Percentiles rank a stretch among this genome's conserved stretches.
These are phyloP conservation scores for Trichophyton verrucosum DNA, from an alignment of 2,329 filamentous ascomycete species.

Conservation along the genomic window DNA sequence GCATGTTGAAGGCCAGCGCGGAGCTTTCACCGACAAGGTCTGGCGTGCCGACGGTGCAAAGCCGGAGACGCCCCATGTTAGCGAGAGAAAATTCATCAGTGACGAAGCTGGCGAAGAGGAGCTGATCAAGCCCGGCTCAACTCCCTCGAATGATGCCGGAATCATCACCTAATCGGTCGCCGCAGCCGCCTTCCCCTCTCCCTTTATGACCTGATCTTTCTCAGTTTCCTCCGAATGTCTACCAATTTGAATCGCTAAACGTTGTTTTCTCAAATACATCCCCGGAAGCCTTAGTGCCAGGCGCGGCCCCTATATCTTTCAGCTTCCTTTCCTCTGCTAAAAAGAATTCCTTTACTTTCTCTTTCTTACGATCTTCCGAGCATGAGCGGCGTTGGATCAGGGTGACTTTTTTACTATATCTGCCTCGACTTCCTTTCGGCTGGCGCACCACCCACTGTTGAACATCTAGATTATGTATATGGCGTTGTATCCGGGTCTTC, in stretches of 20 bases:
- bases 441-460: not conserved
- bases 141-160: constrained; percentile 6
- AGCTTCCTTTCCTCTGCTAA: not conserved
- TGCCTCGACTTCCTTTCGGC: not conserved
- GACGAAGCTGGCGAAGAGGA: constrained; percentile 53
- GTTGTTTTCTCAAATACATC: not conserved
- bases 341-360: not conserved
- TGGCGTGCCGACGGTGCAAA: constrained; percentile 56
- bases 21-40: constrained; percentile 74
- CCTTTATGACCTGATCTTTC: no score
- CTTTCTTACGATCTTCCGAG: not conserved
- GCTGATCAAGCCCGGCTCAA: constrained; percentile 48
- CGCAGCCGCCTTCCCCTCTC: no score
- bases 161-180: not conserved
- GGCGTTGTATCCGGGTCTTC: not conserved
- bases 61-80: constrained; percentile 51
- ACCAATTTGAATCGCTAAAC: not conserved
- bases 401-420: not conserved
- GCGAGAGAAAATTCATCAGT: constrained; percentile 70
- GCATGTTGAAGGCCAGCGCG: constrained; percentile 82
- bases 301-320: not conserved
- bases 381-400: constrained; percentile 3
- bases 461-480: constrained; percentile 1
- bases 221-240: not conserved
- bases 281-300: not conserved